phyloP scores from a whole-genome alignment of 495 filamentous ascomycete species.

The Talaromyces liani region DNA sequence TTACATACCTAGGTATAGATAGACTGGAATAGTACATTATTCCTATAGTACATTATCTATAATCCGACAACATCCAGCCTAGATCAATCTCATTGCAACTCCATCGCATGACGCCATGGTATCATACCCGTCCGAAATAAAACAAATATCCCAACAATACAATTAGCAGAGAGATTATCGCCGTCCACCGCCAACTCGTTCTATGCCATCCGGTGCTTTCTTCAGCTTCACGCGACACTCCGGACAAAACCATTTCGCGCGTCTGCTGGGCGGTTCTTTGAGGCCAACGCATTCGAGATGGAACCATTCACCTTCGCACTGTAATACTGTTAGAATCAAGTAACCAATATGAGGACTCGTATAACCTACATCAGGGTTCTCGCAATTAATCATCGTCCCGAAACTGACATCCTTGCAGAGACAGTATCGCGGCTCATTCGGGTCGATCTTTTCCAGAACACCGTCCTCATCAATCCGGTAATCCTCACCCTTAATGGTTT shows the following conservation, averaged over 20 bases:
- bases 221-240: constrained; percentile 67
- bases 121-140: constrained; percentile 4
- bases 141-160: background rate
- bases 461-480: constrained; percentile 41
- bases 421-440: constrained; percentile 84
- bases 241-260: constrained; percentile 92
- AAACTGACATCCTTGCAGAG: constrained; percentile 86
- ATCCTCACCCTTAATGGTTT: constrained; percentile 24
- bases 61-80: background rate
- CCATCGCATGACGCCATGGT: constrained; percentile 6
- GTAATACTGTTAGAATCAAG: constrained; percentile 9
- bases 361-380: constrained; percentile 74
- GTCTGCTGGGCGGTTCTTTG: constrained; percentile 62
- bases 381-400: constrained; percentile 92
- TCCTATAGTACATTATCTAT: background rate
- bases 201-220: constrained; percentile 39
- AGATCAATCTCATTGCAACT: background rate
- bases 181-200: constrained; percentile 24
- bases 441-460: constrained; percentile 67
- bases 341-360: background rate
- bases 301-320: constrained; percentile 83
- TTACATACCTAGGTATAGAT: too few relatives aligned
- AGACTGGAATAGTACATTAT: background rate
- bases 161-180: background rate
- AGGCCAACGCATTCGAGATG: constrained; percentile 85